Percentiles rank a stretch among this genome's conserved stretches.
Conservation (phyloP, 2,329 filamentous ascomycete species). For the Orbilia quercus region DNA sequence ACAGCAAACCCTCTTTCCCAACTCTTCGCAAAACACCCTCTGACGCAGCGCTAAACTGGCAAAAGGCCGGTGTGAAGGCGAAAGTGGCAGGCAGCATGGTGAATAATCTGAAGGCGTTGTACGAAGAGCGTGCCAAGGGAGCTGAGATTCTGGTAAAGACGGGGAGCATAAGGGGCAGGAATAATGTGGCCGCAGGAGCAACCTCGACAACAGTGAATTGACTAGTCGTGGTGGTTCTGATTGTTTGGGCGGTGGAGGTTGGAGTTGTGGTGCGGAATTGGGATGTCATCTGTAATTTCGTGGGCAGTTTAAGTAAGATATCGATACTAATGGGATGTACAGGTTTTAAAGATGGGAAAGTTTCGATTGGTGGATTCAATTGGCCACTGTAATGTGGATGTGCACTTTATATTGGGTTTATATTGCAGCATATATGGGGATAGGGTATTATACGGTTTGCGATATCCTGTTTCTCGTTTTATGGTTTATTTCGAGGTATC, state of each 20-base stretch:
- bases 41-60: conserved; percentile 41
- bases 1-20: conserved; percentile 40
- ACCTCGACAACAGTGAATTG: conserved; percentile 52
- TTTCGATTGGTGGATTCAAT: too few species aligned
- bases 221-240: conserved; percentile 46
- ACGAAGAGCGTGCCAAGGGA: conserved; percentile 58
- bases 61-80: conserved; percentile 40
- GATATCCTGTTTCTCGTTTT: not conserved
- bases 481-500: conserved; percentile 7
- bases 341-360: too few species aligned
- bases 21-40: conserved; percentile 48
- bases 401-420: not conserved
- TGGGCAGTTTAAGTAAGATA: conserved; percentile 6
- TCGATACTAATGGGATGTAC: too few species aligned
- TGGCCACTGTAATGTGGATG: too few species aligned
- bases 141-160: conserved; percentile 58
- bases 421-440: not conserved
- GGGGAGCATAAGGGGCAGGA: conserved; percentile 57
- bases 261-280: conserved; percentile 25
- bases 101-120: conserved; percentile 58
- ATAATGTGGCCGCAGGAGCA: not conserved
- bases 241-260: conserved; percentile 45
- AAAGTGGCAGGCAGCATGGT: conserved; percentile 55
- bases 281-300: conserved; percentile 11
- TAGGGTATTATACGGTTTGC: not conserved